Evolutionary conservation across 2,329 filamentous ascomycete genomes (phyloP), one percentile per base, ranked within the genome.

Genomic region (Hypomyces perniciosus): DNA sequence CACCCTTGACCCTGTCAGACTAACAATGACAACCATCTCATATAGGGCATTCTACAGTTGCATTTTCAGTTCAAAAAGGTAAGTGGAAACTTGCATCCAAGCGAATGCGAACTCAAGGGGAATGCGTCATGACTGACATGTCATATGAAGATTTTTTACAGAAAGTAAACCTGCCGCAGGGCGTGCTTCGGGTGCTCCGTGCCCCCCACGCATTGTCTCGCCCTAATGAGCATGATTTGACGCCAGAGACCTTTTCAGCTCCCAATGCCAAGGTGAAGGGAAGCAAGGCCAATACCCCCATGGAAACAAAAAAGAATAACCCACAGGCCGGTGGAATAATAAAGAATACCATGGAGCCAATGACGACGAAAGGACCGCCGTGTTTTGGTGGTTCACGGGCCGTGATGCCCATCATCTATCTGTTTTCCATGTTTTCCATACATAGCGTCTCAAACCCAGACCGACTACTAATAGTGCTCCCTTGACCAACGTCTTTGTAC

Each of bases 51-150:
- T 61, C 74, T 99, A 52, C 91, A 96, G 72, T 80, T 99, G 52
- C 92, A 97, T 68, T 99, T 99, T 68, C 91, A 96, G 69, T 96
- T 97, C 77, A 99, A 97, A 71, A 95, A 96, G 83, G 90, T 95
- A 70, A 64, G 70, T 20, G 28, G 26, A 51, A 31, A 45, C 39
- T 48, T 30, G 46, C 39, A 38, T 27, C 9, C 35, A 29, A 45
- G 26, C 37, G 20, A 20, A 35, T 8, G 12, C 33, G 20, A 27
- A 26, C 13, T n/a, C 13, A 13, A 41, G 10, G 13, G 30, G 26
- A 44, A 12, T 39, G 20, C 37, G 8, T 26, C 8, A 33, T 42
- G 39, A 54, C 65, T 64, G 50, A 68, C 57, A 30, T 49, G 38
- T 50, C 56, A 37, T 60, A 37, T 60, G 50, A 59, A 77, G 77